A percentile compares a stretch with the other conserved stretches of the same genome.
phyloP scores from a whole-genome alignment of 345 rosid species.

The Syzygium aromaticum region DNA sequence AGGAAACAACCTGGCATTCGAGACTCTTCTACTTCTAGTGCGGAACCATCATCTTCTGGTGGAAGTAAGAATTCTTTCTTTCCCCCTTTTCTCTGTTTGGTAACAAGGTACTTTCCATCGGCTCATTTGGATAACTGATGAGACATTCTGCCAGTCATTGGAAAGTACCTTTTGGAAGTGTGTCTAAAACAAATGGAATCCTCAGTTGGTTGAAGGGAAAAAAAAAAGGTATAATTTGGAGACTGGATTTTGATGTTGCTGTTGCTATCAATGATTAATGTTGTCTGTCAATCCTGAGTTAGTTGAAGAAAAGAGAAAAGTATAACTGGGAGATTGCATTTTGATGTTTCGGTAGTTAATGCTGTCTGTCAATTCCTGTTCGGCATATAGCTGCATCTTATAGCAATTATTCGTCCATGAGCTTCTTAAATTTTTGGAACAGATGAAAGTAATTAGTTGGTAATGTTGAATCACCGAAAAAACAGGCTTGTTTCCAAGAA shows the following conservation, averaged over 20 bases:
- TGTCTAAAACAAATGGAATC: background rate
- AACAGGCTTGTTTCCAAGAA: background rate
- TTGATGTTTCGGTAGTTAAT: background rate
- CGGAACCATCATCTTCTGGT: conserved; percentile 97
- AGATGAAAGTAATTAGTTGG: background rate
- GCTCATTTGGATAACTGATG: background rate
- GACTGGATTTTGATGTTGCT: background rate
- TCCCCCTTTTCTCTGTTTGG: background rate
- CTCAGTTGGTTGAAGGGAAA: background rate
- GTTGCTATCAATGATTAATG: background rate
- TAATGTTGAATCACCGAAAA: background rate
- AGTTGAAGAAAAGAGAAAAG: background rate
- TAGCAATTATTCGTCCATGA: background rate
- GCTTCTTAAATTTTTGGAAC: background rate
- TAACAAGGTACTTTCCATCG: background rate
- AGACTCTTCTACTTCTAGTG: conserved; percentile 70
- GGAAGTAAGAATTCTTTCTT: conserved; percentile 51
- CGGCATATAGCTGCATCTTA: background rate
- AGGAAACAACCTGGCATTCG: conserved; percentile 52
- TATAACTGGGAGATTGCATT: background rate
- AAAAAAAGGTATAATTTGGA: background rate
- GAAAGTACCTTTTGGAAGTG: background rate
- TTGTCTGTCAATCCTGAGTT: background rate
- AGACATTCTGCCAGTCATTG: background rate
- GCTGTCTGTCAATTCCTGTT: background rate